phyloP scores from a whole-genome alignment of 1,139 yeast species.

The Geotrichum australiense region DNA sequence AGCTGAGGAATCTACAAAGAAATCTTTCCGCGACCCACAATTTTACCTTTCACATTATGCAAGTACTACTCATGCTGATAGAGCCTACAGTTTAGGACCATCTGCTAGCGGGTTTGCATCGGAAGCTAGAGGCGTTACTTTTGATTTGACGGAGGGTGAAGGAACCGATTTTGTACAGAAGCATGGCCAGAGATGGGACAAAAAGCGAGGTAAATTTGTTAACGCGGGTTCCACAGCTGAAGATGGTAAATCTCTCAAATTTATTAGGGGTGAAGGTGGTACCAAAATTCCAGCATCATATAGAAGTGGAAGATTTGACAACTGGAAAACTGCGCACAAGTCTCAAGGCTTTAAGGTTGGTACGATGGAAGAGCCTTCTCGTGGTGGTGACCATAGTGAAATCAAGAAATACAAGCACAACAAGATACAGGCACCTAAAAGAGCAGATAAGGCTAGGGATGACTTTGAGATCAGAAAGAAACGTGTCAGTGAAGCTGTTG shows the following conservation, averaged over 20 bases:
- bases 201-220: slow-evolving; percentile 84
- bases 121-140: slow-evolving; percentile 77
- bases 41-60: slow-evolving; percentile 89
- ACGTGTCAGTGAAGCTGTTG: slow-evolving; percentile 75
- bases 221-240: slow-evolving; percentile 66
- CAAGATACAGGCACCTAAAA: slow-evolving; percentile 69
- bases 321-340: slow-evolving; percentile 76
- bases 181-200: slow-evolving; percentile 88
- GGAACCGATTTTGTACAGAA: slow-evolving; percentile 48
- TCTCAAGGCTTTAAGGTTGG: slow-evolving; percentile 47
- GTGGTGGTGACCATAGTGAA: slow-evolving; percentile 26
- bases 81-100: slow-evolving; percentile 51
- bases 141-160: slow-evolving; percentile 68
- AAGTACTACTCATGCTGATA: slow-evolving; percentile 58
- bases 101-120: slow-evolving; percentile 42
- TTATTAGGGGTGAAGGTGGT: slow-evolving; percentile 92
- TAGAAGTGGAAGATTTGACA: slow-evolving; percentile 84
- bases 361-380: slow-evolving; percentile 38
- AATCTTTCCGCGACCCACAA: slow-evolving; percentile 67
- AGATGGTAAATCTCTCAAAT: slow-evolving; percentile 40
- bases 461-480: slow-evolving; percentile 78
- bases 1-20: slow-evolving; percentile 31
- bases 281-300: slow-evolving; percentile 88
- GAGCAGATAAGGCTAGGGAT: slow-evolving; percentile 84
- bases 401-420: slow-evolving; percentile 59